Base-by-base conservation (phyloP, 1,139 yeast species). In the Candida sp. region DNA sequence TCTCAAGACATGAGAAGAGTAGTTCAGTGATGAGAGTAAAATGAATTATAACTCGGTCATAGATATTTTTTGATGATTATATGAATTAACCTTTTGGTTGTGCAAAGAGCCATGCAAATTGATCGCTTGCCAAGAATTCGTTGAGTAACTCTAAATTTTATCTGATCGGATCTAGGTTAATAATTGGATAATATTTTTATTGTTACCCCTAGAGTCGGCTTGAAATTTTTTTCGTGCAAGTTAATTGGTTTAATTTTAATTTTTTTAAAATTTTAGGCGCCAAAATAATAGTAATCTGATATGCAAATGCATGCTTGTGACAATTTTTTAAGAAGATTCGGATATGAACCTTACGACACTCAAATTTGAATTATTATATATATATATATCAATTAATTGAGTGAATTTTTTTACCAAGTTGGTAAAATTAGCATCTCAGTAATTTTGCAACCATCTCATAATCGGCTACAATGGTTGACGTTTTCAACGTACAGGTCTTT, bases 401-500 rank as follows among this genome's bases (percentile, higher is more conserved):
- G 34, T 32, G 19, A 32, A 32, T 32, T 32, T 25, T 32, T 2
- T 32, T 32, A n/a, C 34, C 11, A 6, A 12, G 6, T 32, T 32
- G 6, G 34, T 32, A 32, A 32, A 32, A 32, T 32, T 32, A 32
- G 11, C 34, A 32, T 32, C 34, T 32, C 34, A 15, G 3, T 11
- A 32, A 11, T 32, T 32, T 32, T 32, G n/a, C 6, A 12, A 7
- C 7, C 11, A 32, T 12, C 12, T 11, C 34, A 32, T 12, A n/a
- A n/a, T 38, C 22, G 36, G 29, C 23, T 37, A 48, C 35, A 44
- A 66, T 69, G 73, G 72, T 61, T 40, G 51, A 64, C 60, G 79
- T 78, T 40, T 79, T 79, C 56, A 79, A 76, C 63, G 81, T 76
- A 33, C 78, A 76, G 54, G 69, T 79, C 51, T 91, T 90, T 70